These are phyloP conservation scores for Chalciporus pseudorubinellus DNA, from an alignment of 768 basidiomycete species.

Conservation along the genomic window DNA sequence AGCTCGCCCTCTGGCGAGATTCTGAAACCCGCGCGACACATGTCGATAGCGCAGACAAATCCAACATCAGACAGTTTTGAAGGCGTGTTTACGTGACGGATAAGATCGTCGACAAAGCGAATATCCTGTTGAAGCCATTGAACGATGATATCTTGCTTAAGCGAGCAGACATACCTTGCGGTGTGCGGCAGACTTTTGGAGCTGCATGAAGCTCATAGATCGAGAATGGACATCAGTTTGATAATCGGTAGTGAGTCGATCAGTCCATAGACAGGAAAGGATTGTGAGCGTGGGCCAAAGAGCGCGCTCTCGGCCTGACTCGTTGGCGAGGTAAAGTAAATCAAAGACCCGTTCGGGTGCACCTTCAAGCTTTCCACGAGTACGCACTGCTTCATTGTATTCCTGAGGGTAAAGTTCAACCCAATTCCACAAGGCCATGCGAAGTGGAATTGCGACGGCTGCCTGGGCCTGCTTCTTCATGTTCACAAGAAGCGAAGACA, in stretches of 20 bases:
- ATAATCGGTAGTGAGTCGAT: conserved; percentile 62
- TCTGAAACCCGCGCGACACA: conserved; percentile 67
- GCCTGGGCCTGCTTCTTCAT: conserved; percentile 74
- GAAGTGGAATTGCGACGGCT: conserved; percentile 68
- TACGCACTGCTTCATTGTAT: conserved; percentile 68
- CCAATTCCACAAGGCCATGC: conserved; percentile 89
- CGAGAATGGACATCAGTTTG: conserved; percentile 38
- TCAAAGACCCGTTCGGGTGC: conserved; percentile 88
- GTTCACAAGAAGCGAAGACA: conserved; percentile 79
- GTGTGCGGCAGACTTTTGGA: conserved; percentile 30
- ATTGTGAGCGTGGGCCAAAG: conserved; percentile 82
- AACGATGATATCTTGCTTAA: neutral
- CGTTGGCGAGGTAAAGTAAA: conserved; percentile 54
- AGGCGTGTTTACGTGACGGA: conserved; percentile 52
- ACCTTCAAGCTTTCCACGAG: conserved; percentile 68
- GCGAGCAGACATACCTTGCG: conserved; percentile 24
- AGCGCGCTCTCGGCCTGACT: conserved; percentile 45
- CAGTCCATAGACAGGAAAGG: conserved; percentile 71
- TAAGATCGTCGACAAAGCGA: conserved; percentile 60
- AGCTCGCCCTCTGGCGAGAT: conserved; percentile 54
- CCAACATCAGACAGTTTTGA: conserved; percentile 66
- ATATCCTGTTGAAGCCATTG: conserved; percentile 35
- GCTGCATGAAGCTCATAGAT: conserved; percentile 27
- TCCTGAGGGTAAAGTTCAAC: conserved; percentile 75
- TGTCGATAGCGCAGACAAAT: conserved; percentile 70